Base-by-base conservation (phyloP, 306 rosid species). In the Vigna mungo region DNA sequence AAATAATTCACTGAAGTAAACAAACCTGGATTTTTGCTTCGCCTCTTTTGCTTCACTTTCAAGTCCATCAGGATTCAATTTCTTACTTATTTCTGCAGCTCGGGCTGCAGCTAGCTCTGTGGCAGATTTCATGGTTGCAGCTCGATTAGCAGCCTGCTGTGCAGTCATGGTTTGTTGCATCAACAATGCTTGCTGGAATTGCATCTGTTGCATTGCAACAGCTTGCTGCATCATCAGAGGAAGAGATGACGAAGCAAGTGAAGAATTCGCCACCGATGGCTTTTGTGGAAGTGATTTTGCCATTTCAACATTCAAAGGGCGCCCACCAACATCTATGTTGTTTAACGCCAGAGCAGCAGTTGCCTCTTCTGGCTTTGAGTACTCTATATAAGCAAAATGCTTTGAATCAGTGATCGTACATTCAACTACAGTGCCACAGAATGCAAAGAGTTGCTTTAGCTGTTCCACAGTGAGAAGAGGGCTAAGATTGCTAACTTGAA, bases 171-270 rank as follows among this genome's bases (percentile, higher is more conserved):
- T 84, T 84, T 96, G 99, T 85, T 96, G 99, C 99, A 92, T 88
- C 37, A 91, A 74, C 87, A 96, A 82, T 46, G 99, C 96, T 87
- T 96, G 99, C 90, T 96, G 99, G 88, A 96, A 96, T 81, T 96
- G 98, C 97, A 89, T 90, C 83, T 96, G 99, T 81, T 96, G 99
- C 99, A 92, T 96, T 65, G 97, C 98, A 80, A 96, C 98, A 84
- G 98, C 98, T 87, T 96, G 98, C 89, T 96, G 99, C 99, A 92
- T 92, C 99, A 92, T 89, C 89, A 96, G 76, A 44, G 99, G 97
- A 80, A 92, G 84, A 58, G 99, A 96, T 13, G 98, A 91, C 47
- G 98, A 89, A 78, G 91, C 80, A 77, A 89, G 67, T 67, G 93
- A 76, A 51, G 99, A 78, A 84, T 88, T 90, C 18, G 2, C 18